Percentiles rank a stretch among this genome's conserved stretches.
Evolutionary conservation across 2,329 filamentous ascomycete genomes (phyloP).

Genomic region (Westerdykella ornata): DNA sequence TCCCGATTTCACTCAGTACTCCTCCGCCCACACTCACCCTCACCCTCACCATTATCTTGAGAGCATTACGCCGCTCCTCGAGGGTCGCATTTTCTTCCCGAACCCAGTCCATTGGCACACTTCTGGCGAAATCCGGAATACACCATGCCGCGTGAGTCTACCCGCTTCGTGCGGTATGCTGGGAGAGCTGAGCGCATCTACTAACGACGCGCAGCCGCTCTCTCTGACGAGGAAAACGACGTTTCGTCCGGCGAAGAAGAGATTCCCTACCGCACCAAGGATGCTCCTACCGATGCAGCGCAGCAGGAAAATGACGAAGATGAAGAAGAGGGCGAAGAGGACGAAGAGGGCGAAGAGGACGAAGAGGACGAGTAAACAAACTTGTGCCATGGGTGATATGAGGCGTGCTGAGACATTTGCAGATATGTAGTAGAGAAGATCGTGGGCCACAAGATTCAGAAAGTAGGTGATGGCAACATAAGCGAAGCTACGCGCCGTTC

Average conservation of each 20-base stretch:
- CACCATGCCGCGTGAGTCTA: slow-evolving; percentile 33
- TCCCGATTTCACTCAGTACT: slow-evolving; percentile 5
- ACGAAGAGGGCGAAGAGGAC: too few species aligned
- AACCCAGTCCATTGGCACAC: too few species aligned
- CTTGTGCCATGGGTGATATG: too few species aligned
- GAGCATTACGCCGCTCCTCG: too few species aligned
- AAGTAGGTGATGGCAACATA: slow-evolving; percentile 7
- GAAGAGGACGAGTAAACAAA: slow-evolving; percentile 25
- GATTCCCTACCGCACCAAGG: slow-evolving; percentile 21
- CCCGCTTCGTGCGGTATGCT: slow-evolving; percentile 1
- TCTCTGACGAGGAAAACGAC: slow-evolving; percentile 35
- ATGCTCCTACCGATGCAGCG: background rate
- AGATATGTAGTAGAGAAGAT: slow-evolving; percentile 74
- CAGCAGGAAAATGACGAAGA: slow-evolving; percentile 14
- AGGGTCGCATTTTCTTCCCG: too few species aligned
- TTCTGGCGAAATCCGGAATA: background rate
- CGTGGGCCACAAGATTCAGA: slow-evolving; percentile 53
- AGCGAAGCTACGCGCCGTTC: background rate
- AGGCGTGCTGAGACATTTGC: slow-evolving; percentile 17
- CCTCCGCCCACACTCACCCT: background rate
- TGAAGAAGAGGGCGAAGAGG: slow-evolving; percentile 28
- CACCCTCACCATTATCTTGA: background rate
- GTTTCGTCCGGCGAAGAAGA: slow-evolving; percentile 27
- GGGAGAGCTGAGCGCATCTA: background rate
- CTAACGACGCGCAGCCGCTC: slow-evolving; percentile 31